Evolutionary conservation across 345 rosid species (phyloP), one percentile per base, ranked within the genome.

Genomic region (Chamaenerion angustifolium): DNA sequence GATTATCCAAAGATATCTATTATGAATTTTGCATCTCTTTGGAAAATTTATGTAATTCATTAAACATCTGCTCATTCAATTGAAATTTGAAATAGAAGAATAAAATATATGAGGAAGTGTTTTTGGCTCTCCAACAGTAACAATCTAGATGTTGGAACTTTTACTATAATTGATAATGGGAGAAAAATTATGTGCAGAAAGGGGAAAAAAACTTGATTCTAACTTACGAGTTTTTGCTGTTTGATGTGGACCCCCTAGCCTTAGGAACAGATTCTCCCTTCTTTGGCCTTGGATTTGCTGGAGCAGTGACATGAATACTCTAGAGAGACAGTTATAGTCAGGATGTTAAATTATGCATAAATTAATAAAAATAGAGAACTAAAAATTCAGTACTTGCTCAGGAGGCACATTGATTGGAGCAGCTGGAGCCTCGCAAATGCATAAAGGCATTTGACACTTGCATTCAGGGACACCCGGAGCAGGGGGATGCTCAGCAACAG

Each of bases 371-470:
- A 21, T 14, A 11, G 50, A 55, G 25, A 21, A 21, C 42, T 16
- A 44, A 16, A 19, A 11, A 52, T 15, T 14, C 45, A 44, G 10
- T 66, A 83, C 85, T 69, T 58, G 77, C 46, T 59, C 53, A 21
- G 71, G 62, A 48, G 16, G 58, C 10, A 62, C 52, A 31, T 63
- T 72, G 5, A 52, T 56, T 1, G 74, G 54, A 50, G 78, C 54
- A 11, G 71, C 66, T 56, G 83, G 76, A 64, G 90, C 77, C 58
- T 77, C 81, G 60, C 96, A 79, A 46, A 82, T 85, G 64, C 98
- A 92, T 16, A 92, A 66, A 62, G 98, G 98, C 98, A 92, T 84
- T 27, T 95, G 96, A 55, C 95, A 92, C 62, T 82, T 87, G 76
- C 96, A 92, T 37, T 84, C 83, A 43, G 61, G 25, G 50, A 52